A percentile compares a stretch with the other conserved stretches of the same genome.
These are phyloP conservation scores for Stephania yunnanensis DNA, from an alignment of 164 flowering plant species.

Conservation along the genomic window DNA sequence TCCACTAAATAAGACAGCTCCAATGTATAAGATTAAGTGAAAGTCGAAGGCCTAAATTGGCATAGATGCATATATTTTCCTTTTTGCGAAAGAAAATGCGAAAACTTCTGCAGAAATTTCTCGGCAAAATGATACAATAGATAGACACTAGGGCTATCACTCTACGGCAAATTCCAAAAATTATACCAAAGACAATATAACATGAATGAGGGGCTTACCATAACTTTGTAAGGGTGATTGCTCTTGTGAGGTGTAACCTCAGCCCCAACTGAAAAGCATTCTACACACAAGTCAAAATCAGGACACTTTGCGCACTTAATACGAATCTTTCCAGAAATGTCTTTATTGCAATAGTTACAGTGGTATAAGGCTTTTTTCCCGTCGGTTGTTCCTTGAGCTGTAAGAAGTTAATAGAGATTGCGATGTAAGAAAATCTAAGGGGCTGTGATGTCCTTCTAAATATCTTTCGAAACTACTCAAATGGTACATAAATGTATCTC, in stretches of 20 bases:
- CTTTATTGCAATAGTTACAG: constrained; percentile 78
- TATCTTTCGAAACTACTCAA: neutral
- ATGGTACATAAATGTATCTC: neutral
- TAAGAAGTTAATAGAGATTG: neutral
- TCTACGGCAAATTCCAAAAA: neutral
- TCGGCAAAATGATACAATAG: neutral
- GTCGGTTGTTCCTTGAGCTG: constrained; percentile 57
- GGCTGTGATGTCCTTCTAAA: neutral
- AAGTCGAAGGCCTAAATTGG: neutral
- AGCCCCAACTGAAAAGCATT: constrained; percentile 88
- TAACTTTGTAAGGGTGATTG: constrained; percentile 80
- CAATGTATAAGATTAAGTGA: no score
- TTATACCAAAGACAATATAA: neutral
- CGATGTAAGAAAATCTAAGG: neutral
- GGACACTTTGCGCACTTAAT: constrained; percentile 65
- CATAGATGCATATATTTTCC: neutral
- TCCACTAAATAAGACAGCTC: no score
- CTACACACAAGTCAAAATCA: constrained; percentile 83
- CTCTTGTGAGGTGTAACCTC: constrained; percentile 77
- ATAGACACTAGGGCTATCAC: neutral
- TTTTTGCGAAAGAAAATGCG: neutral
- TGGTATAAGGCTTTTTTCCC: constrained; percentile 68
- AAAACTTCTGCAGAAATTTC: neutral
- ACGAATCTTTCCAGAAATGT: constrained; percentile 65
- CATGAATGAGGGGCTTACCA: constrained; percentile 48